Evolutionary conservation across 345 rosid genomes (phyloP).

Genomic region (Lepidium didymum): DNA sequence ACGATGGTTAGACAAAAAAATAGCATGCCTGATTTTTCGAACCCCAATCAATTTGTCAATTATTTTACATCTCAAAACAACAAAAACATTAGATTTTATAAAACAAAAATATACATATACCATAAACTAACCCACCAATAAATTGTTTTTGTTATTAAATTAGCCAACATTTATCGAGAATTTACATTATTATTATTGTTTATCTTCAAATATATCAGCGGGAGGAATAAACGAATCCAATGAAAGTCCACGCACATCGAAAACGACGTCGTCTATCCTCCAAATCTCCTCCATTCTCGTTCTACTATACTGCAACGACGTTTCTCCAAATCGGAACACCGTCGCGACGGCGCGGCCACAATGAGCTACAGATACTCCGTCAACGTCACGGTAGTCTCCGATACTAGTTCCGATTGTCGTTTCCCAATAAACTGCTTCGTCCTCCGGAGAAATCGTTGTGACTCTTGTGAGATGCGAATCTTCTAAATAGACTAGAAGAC

Average conservation of each 20-base stretch:
- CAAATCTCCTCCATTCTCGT: slow-evolving; percentile 88
- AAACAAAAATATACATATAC: slow-evolving; percentile 21
- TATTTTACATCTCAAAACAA: neutral
- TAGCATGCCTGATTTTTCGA: too few species aligned
- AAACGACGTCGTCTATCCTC: slow-evolving; percentile 90
- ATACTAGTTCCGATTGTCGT: slow-evolving; percentile 88
- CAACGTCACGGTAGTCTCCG: slow-evolving; percentile 78
- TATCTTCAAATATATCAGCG: slow-evolving; percentile 61
- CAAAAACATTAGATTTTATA: neutral
- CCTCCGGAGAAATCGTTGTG: slow-evolving; percentile 43
- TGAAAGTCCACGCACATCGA: slow-evolving; percentile 82
- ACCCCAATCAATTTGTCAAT: too few species aligned
- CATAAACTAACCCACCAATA: slow-evolving; percentile 22
- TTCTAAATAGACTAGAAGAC: slow-evolving; percentile 69
- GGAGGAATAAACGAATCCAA: slow-evolving; percentile 90
- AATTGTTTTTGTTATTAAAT: neutral
- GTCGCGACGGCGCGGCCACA: slow-evolving; percentile 88
- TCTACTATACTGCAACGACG: slow-evolving; percentile 62
- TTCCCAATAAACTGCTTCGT: slow-evolving; percentile 76
- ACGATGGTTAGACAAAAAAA: too few species aligned
- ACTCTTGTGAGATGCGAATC: slow-evolving; percentile 91
- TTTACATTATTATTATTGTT: neutral
- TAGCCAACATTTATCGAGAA: slow-evolving; percentile 1
- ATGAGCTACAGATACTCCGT: slow-evolving; percentile 72
- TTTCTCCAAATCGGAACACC: slow-evolving; percentile 73